phyloP scores from a whole-genome alignment of 805 yeast genomes.

The Yamadazyma olivae region DNA sequence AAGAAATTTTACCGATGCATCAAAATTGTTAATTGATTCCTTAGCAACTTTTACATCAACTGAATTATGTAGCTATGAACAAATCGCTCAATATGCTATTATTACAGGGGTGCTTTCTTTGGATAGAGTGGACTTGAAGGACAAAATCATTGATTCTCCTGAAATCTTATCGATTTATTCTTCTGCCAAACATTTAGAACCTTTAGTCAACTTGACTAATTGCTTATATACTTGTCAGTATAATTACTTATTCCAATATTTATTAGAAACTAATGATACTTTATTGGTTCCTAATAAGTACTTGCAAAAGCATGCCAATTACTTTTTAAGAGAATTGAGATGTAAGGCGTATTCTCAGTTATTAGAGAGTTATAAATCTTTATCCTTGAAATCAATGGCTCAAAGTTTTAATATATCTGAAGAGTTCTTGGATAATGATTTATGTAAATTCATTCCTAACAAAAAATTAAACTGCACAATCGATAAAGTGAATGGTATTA shows the following conservation, averaged over 20 bases:
- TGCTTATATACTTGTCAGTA: conserved; percentile 89
- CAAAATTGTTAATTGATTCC: conserved; percentile 81
- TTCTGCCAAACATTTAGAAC: conserved; percentile 67
- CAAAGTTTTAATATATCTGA: conserved; percentile 85
- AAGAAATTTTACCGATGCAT: conserved; percentile 82
- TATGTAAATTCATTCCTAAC: conserved; percentile 88
- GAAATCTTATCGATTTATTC: conserved; percentile 82
- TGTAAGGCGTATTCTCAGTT: conserved; percentile 93
- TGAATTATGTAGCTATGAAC: conserved; percentile 84
- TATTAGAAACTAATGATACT: conserved; percentile 74
- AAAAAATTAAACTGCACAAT: conserved; percentile 93
- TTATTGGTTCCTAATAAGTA: conserved; percentile 63
- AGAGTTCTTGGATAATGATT: conserved; percentile 82
- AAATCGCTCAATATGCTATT: conserved; percentile 84
- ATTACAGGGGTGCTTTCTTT: conserved; percentile 84
- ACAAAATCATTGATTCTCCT: conserved; percentile 87
- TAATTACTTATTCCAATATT: conserved; percentile 67
- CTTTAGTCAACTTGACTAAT: conserved; percentile 79
- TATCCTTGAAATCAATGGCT: conserved; percentile 91
- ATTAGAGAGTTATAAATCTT: conserved; percentile 88
- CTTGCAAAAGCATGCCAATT: conserved; percentile 74
- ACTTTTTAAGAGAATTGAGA: conserved; percentile 87
- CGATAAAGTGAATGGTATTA: conserved; percentile 91
- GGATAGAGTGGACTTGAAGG: conserved; percentile 79
- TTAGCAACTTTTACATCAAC: conserved; percentile 93